Percentiles rank a stretch among this genome's conserved stretches.
These are phyloP conservation scores for Colletotrichum caudatum DNA, from an alignment of 2,329 filamentous ascomycete genomes.

Conservation along the genomic window DNA sequence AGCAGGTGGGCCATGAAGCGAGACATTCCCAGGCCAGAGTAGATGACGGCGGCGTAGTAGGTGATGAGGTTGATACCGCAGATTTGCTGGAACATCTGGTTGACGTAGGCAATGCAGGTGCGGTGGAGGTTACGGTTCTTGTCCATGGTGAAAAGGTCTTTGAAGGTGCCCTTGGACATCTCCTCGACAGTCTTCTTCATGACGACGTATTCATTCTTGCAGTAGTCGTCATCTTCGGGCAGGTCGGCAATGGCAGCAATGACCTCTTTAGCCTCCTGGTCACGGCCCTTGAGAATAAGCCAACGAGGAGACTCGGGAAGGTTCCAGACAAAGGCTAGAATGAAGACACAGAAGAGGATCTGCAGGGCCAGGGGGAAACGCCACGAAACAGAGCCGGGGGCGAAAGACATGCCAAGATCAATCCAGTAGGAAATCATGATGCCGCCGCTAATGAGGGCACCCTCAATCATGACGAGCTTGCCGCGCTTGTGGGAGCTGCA, in stretches of 20 bases:
- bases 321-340: constrained; percentile 64
- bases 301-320: constrained; percentile 67
- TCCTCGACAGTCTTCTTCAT: constrained; percentile 77
- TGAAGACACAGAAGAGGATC: constrained; percentile 69
- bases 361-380: constrained; percentile 72
- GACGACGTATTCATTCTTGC: constrained; percentile 64
- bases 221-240: constrained; percentile 62
- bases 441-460: constrained; percentile 67
- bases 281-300: constrained; percentile 54
- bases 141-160: constrained; percentile 69
- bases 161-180: constrained; percentile 63
- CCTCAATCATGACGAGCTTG: constrained; percentile 72
- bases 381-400: constrained; percentile 64
- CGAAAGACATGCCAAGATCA: constrained; percentile 68
- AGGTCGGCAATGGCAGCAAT: constrained; percentile 56
- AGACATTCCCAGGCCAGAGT: constrained; percentile 62
- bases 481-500: constrained; percentile 68
- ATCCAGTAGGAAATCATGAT: constrained; percentile 72
- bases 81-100: constrained; percentile 65
- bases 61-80: constrained; percentile 49
- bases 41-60: constrained; percentile 45
- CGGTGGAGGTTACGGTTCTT: constrained; percentile 68
- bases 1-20: constrained; percentile 68
- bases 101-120: constrained; percentile 66
- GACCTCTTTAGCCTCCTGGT: constrained; percentile 58